phyloP scores from a whole-genome alignment of 768 basidiomycete genomes.

The Lactarius akahatsu region DNA sequence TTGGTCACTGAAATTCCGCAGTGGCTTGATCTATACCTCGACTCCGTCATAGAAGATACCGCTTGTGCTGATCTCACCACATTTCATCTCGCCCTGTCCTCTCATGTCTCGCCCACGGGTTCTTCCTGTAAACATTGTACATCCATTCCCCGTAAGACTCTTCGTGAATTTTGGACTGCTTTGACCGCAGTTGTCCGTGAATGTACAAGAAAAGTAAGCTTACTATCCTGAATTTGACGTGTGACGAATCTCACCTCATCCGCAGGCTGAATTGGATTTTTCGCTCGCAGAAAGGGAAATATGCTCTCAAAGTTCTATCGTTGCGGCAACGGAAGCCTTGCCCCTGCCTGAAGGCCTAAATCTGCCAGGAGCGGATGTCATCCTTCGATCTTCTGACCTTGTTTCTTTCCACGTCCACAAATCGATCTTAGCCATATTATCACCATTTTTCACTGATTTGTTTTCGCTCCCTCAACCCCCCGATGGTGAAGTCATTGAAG shows the following conservation, averaged over 20 bases:
- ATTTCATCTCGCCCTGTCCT: background rate
- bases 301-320: background rate
- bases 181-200: background rate
- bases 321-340: background rate
- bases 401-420: constrained; percentile 1
- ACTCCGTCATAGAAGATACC: too few relatives aligned
- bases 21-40: background rate
- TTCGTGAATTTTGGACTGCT: background rate
- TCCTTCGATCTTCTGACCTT: background rate
- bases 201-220: background rate
- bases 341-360: too few relatives aligned
- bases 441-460: constrained; percentile 6
- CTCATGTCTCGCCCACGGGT: background rate
- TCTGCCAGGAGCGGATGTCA: background rate
- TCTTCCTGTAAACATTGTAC: background rate
- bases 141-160: background rate
- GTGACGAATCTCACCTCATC: background rate
- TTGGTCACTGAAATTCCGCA: too few relatives aligned
- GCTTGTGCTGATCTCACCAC: background rate
- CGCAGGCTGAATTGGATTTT: background rate
- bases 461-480: background rate
- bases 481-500: background rate
- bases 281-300: background rate
- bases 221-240: background rate
- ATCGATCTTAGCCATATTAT: background rate